phyloP scores from a whole-genome alignment of 768 basidiomycete species.

The Gymnopilus dilepis region DNA sequence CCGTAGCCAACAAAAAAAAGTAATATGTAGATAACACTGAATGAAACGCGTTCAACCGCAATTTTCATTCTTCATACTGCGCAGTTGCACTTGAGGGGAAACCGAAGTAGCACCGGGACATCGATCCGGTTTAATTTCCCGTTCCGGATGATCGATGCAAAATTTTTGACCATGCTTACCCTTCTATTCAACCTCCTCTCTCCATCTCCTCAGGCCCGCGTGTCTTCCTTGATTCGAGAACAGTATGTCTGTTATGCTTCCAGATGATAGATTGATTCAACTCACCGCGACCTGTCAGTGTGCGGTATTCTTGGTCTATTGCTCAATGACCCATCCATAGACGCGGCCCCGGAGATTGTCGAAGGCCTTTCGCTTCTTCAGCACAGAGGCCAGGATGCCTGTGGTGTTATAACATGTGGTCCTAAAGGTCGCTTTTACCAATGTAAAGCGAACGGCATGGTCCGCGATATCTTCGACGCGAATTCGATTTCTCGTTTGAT shows the following conservation, averaged over 20 bases:
- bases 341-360: conserved; percentile 87
- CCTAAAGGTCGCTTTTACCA: conserved; percentile 95
- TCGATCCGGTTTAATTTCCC: conserved; percentile 17
- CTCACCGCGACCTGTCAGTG: conserved; percentile 49
- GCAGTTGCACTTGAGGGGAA: background rate
- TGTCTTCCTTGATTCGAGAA: conserved; percentile 8
- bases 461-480: conserved; percentile 93
- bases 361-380: conserved; percentile 96
- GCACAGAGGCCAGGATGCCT: conserved; percentile 98
- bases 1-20: conserved; percentile 25
- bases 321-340: conserved; percentile 73
- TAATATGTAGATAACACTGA: conserved; percentile 48
- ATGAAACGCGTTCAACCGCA: conserved; percentile 80
- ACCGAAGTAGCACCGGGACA: conserved; percentile 1
- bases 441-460: conserved; percentile 99
- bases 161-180: conserved; percentile 27
- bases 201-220: conserved; percentile 8
- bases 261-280: background rate
- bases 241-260: conserved; percentile 20
- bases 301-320: conserved; percentile 93
- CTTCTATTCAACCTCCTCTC: conserved; percentile 1
- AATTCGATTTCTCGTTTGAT: conserved; percentile 75
- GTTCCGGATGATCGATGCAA: conserved; percentile 32
- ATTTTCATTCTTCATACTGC: conserved; percentile 21
- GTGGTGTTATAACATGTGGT: conserved; percentile 96